Evolutionary conservation across 2,329 filamentous ascomycete genomes (phyloP).

Genomic region (Colletotrichum sp.): DNA sequence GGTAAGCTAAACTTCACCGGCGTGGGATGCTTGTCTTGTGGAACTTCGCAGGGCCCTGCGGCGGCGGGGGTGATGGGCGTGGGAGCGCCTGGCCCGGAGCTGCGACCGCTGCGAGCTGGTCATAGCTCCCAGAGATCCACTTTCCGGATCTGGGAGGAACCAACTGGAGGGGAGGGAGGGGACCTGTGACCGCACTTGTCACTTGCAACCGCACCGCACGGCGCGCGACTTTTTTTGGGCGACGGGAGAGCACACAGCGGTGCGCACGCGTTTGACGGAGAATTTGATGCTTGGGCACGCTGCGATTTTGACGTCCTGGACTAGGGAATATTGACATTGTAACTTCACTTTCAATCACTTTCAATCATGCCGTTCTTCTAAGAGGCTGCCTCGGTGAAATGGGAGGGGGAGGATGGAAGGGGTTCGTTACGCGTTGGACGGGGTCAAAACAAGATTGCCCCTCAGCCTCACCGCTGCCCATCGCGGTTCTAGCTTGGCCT

Average conservation of each 20-base stretch:
- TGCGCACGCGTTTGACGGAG: background rate
- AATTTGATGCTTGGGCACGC: background rate
- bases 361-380: accelerated
- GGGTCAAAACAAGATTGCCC: background rate
- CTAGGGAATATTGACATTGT: too few relatives aligned
- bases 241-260: background rate
- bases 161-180: background rate
- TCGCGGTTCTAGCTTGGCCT: background rate
- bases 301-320: background rate
- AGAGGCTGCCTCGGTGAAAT: background rate
- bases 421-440: background rate
- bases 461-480: background rate
- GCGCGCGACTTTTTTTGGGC: background rate
- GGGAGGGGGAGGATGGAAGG: background rate
- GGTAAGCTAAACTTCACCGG: background rate
- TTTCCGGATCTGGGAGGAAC: slow-evolving; percentile 15
- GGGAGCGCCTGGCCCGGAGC: background rate
- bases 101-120: slow-evolving; percentile 4
- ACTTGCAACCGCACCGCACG: background rate
- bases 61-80: background rate
- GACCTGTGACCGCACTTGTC: background rate
- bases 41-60: background rate
- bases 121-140: slow-evolving; percentile 15
- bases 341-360: background rate
- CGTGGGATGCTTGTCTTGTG: background rate